Conservation (phyloP, 2,329 filamentous ascomycete genomes). For the Fusarium pseudocircinatum region DNA sequence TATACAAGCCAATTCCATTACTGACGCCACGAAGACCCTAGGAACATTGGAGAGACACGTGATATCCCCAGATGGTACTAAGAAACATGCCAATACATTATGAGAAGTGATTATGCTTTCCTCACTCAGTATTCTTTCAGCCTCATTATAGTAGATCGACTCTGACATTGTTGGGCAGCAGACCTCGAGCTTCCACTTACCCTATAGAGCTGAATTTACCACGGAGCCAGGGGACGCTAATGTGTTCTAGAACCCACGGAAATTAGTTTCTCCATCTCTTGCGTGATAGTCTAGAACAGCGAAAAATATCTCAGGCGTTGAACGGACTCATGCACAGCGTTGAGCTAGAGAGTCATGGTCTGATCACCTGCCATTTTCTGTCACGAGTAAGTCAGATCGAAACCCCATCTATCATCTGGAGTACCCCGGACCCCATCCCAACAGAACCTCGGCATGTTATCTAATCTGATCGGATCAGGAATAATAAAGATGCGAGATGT, state of each 20-base stretch:
- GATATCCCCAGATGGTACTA: too few relatives aligned
- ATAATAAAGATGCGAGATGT: neutral
- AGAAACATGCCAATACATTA: too few relatives aligned
- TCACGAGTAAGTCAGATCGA: neutral
- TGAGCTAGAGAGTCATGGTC: neutral
- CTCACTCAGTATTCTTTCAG: too few relatives aligned
- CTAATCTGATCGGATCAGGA: slow-evolving; percentile 10
- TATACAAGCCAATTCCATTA: too few relatives aligned
- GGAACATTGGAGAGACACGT: too few relatives aligned
- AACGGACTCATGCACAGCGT: neutral
- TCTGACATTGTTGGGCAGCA: too few relatives aligned
- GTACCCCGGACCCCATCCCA: neutral
- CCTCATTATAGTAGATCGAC: too few relatives aligned
- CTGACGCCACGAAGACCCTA: too few relatives aligned
- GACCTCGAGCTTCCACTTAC: neutral
- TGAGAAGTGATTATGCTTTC: too few relatives aligned
- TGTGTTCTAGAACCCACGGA: neutral
- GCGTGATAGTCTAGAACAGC: neutral
- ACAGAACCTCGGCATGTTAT: neutral
- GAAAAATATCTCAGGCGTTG: neutral
- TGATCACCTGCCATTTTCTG: neutral
- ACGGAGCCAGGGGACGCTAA: fast-evolving
- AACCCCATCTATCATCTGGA: neutral
- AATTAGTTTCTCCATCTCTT: neutral
- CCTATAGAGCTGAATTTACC: neutral